Conservation (phyloP, 2,329 filamentous ascomycete genomes). For the Epichloe typhina region DNA sequence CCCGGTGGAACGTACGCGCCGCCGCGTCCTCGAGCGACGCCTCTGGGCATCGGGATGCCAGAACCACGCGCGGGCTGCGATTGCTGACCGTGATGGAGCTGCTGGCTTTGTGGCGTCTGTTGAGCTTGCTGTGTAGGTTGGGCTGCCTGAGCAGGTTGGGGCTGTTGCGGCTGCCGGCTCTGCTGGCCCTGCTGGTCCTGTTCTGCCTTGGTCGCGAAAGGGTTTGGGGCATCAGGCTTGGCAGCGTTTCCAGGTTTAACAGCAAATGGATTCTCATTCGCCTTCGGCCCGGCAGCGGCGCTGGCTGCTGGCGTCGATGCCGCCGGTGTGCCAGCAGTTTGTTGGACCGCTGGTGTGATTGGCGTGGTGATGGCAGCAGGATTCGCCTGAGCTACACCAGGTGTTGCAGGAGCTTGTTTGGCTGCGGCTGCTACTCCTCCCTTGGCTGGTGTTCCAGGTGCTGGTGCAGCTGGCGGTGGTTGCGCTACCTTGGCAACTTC, state of each 20-base stretch:
- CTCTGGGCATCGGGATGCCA: slow-evolving; percentile 29
- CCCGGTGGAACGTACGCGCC: slow-evolving; percentile 25
- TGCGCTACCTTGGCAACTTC: slow-evolving; percentile 52
- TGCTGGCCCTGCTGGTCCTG: slow-evolving; percentile 6
- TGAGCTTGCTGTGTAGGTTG: slow-evolving; percentile 7
- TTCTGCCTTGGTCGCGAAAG: slow-evolving; percentile 3
- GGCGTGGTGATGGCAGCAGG: slow-evolving; percentile 1
- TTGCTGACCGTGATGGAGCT: slow-evolving; percentile 8
- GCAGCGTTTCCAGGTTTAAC: background rate
- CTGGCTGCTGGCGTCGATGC: slow-evolving; percentile 9
- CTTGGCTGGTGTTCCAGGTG: slow-evolving; percentile 8
- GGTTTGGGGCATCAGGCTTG: slow-evolving; percentile 1
- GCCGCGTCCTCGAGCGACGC: slow-evolving; percentile 26
- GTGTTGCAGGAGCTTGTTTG: slow-evolving; percentile 10
- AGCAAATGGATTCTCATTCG: slow-evolving; percentile 1
- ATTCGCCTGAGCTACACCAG: background rate
- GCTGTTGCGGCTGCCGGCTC: background rate
- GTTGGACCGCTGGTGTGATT: slow-evolving; percentile 1
- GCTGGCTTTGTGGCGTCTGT: slow-evolving; percentile 3
- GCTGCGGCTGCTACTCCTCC: slow-evolving; percentile 5
- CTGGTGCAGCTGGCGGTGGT: slow-evolving; percentile 9
- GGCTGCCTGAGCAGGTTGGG: background rate
- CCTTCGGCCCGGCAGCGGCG: background rate
- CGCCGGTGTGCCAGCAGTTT: slow-evolving; percentile 3
- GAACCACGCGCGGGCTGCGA: slow-evolving; percentile 14